Evolutionary conservation across 495 filamentous ascomycete genomes (phyloP), one percentile per base, ranked within the genome.

Genomic region (Elaphomyces granulatus): DNA sequence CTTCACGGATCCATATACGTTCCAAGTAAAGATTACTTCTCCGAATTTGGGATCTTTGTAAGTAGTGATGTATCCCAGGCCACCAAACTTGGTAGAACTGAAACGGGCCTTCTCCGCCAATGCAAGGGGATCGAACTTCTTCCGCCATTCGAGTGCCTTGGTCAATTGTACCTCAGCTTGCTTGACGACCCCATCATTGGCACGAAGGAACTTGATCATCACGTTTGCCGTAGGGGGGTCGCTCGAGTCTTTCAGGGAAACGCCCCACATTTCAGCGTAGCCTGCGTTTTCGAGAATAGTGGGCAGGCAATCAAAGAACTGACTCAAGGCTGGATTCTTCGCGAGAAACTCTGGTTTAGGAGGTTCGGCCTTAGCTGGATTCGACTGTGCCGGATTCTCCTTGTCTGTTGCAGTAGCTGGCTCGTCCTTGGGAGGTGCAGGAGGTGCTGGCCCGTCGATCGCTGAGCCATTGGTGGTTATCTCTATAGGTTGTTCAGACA

Each of bases 181-280:
- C 38, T 61, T 63, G 2, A 86, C 50, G 46, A 88, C 76, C 32
- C 82, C 80, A 35, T 77, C 71, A 51, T 92, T 94, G 48, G 86
- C 87, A 41, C 86, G 81, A 20, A 94, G 73, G 60, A 86, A 94
- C 63, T 94, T 94, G 52, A 92, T 84, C 37, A 93, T 58, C 34
- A 94, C 71, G 43, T 92, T 75, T 49, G 75, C 74, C n/a, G 78
- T 87, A 33, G 74, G 77, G 32, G 87, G 63, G 49, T 82, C 71
- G 3, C 51, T 60, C 12, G 63, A 63, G 31, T 74, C 70, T 36
- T 66, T 65, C 34, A 74, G 56, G 23, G 54, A 41, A 7, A 94
- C 71, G 9, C 86, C 86, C 77, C 84, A 94, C 63, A 92, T 75
- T 56, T 90, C 82, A 30, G 59, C 53, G 50, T 87, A 68, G 19